Percentiles rank a stretch among this genome's conserved stretches.
Evolutionary conservation across 352 stramenopile species (phyloP).

Genomic region (Pythium myriotylum): DNA sequence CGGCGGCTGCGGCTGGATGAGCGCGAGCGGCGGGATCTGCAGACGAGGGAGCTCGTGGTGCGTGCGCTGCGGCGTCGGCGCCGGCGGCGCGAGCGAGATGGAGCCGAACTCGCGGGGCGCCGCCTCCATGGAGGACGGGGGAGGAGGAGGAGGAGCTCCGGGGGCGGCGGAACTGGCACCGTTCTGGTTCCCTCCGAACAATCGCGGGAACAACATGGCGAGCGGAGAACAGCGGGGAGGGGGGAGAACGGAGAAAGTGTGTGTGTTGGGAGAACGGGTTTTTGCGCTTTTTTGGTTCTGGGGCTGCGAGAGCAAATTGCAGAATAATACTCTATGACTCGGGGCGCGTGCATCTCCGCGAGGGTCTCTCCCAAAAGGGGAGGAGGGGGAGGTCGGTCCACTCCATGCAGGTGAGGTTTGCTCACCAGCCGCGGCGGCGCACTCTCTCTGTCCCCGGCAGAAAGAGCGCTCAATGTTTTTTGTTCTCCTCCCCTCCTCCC

Average conservation of each 20-base stretch:
- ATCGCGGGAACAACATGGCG: slow-evolving; percentile 24
- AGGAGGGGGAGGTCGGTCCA: slow-evolving; percentile 24
- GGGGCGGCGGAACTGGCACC: background rate
- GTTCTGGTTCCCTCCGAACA: slow-evolving; percentile 29
- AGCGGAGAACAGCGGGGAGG: background rate
- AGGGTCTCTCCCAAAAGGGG: slow-evolving; percentile 21
- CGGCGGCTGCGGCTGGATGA: slow-evolving; percentile 33
- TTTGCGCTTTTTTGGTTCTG: no score
- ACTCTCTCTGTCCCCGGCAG: slow-evolving; percentile 23
- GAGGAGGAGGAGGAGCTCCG: no score
- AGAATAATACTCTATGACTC: slow-evolving; percentile 24
- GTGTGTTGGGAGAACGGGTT: no score
- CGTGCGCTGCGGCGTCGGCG: slow-evolving; percentile 14
- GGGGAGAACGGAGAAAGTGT: background rate
- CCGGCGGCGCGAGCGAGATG: slow-evolving; percentile 20
- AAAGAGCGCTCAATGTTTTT: slow-evolving; percentile 16
- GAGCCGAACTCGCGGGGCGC: slow-evolving; percentile 9
- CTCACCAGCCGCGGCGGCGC: slow-evolving; percentile 13
- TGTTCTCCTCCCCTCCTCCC: slow-evolving; percentile 2
- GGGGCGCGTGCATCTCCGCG: no score
- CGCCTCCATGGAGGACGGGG: background rate
- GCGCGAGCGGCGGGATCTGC: slow-evolving; percentile 59
- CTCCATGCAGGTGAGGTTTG: slow-evolving; percentile 16
- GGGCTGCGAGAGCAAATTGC: slow-evolving; percentile 27
- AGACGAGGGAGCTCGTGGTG: slow-evolving; percentile 73